phyloP scores from a whole-genome alignment of 2,329 filamentous ascomycete species.

The Fusarium kyushuense region DNA sequence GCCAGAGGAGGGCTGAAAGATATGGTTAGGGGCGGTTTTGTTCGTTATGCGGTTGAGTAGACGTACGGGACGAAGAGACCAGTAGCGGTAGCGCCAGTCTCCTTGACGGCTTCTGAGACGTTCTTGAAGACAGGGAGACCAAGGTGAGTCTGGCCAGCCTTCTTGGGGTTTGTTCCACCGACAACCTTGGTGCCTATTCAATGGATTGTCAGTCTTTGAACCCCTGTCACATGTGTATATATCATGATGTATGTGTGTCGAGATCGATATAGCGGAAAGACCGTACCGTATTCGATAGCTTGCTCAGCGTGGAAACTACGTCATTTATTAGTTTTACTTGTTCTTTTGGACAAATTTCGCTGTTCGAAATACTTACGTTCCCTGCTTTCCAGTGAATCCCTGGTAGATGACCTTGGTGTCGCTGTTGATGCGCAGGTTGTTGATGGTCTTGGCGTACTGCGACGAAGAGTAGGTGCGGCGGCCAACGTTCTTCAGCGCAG shows the following conservation, averaged over 20 bases:
- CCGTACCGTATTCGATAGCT: constrained; percentile 96
- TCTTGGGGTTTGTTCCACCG: constrained; percentile 98
- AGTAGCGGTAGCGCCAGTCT: constrained; percentile 90
- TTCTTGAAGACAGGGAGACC: constrained; percentile 92
- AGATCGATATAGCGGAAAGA: constrained; percentile 32
- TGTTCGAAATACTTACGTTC: constrained; percentile 74
- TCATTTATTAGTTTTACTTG: constrained; percentile 29
- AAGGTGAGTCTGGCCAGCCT: constrained; percentile 91
- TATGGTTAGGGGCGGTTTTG: constrained; percentile 24
- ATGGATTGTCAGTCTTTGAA: constrained; percentile 44
- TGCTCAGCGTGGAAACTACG: constrained; percentile 94
- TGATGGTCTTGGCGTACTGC: constrained; percentile 77
- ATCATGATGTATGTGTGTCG: constrained; percentile 43
- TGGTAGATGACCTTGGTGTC: constrained; percentile 97
- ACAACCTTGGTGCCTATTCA: constrained; percentile 90
- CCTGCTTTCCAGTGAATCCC: constrained; percentile 97
- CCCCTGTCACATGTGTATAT: constrained; percentile 47
- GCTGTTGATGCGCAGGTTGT: constrained; percentile 91
- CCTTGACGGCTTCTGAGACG: constrained; percentile 87
- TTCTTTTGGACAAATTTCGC: background rate
- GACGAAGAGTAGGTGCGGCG: constrained; percentile 82
- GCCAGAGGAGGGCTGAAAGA: constrained; percentile 83
- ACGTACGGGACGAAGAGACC: constrained; percentile 95
- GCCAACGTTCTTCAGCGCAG: constrained; percentile 72
- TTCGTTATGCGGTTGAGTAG: constrained; percentile 2